Base-by-base conservation (phyloP, 345 rosid species). In the Brassica rapa region DNA sequence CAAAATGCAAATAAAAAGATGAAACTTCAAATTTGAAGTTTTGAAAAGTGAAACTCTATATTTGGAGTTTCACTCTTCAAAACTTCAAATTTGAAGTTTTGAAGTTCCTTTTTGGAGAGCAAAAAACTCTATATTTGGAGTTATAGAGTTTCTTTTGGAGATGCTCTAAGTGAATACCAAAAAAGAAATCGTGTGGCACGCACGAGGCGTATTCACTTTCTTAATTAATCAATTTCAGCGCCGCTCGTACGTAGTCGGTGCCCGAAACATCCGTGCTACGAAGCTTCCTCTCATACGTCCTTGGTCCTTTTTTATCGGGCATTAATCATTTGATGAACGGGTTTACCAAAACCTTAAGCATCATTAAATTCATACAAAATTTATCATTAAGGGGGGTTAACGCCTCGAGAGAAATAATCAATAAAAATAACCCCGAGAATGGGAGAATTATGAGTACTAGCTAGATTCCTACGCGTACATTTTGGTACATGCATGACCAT, bases 211-310 rank as follows among this genome's bases (percentile, higher is more conserved):
- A 70, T 73, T 37, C 64, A 4, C 62, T 43, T 72, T 65, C 59
- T 15, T 41, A 57, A 64, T 19, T 30, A 56, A 64, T 65, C 27
- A 70, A 55, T 37, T 57, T 64, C 10, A 62, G 75, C 79, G 82
- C 79, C 82, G 82, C 53, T 62, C 61, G 71, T 78, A 82, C 79
- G 75, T 66, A 80, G 88, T 80, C 87, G 90, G 90, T 81, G 87
- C 78, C 86, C 62, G 59, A 82, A 76, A 78, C 75, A 80, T 74
- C 33, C 73, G n/a, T 66, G 70, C 41, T 62, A 76, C 68, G 89
- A 86, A 88, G 82, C 81, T 82, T 86, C 88, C 67, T 78, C 60
- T 78, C 60, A 24, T 64, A 41, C 61, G 60, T 71, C 16, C 60
- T 62, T 43, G 15, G 43, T 29, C 23, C 15, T 35, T 51, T 43